Evolutionary conservation across 768 basidiomycete genomes (phyloP), one percentile per base, ranked within the genome.

Genomic region (Rubroboletus pulcherrimus): DNA sequence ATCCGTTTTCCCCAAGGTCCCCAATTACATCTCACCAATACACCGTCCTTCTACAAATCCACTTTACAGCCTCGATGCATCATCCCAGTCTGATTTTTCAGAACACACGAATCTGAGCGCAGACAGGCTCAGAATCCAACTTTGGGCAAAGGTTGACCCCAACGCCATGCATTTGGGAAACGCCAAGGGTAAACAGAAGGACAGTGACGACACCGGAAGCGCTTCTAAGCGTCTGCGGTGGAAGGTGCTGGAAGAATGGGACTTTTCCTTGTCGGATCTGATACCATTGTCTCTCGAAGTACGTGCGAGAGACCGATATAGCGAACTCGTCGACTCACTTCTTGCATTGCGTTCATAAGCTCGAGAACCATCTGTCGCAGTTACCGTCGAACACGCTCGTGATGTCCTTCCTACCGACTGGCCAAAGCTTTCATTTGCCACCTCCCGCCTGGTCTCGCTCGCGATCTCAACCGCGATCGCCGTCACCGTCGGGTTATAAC

Each of bases 11-110:
- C 63, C 59, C 11, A 53, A 60, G 41, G 65, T 71, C 10, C 84
- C 89, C 3, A 81, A 89, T 64, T 94, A 85, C 68, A 78, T 93
- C 46, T 96, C 93, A 2, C 78, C 82, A 0, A 78, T 91, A 47
- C 93, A 93, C 67, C 78, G 75, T 24, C 88, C 92, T 5, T 95
- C 93, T 1, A 93, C 88, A 1, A 90, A 93, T 67, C 94, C 94
- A 1, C 70, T 75, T 24, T 96, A 93, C 62, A 52, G 76, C 1
- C 72, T 89, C 17, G 85, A 93, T 63, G 67, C 77, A 7, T 73
- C 65, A 14, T 74, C 78, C 6, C 68, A 74, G 33, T 71, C 69
- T 29, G 84, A 86, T 47, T 86, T 86, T 63, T 75, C 80, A 0
- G 69, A 74, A 17, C 80, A 78, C 72, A 76, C 78, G 2, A 76